These are phyloP conservation scores for Telfairia occidentalis DNA, from an alignment of 331 rosid species.

Conservation along the genomic window DNA sequence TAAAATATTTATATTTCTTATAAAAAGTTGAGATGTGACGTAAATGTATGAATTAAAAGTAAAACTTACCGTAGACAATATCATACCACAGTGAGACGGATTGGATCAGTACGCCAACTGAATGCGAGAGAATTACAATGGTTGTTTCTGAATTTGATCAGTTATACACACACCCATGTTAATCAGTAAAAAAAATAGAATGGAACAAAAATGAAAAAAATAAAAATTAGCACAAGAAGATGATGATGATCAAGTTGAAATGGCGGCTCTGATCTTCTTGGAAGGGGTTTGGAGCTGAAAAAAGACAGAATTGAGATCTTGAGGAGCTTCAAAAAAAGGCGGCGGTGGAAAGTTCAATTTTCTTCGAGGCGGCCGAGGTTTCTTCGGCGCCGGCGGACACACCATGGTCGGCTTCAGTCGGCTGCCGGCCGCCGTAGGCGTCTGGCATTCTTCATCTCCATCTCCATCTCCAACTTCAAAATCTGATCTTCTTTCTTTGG, in stretches of 20 bases:
- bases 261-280: constrained; percentile 24
- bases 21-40: no score
- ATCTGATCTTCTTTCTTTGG: not conserved
- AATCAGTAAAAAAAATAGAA: not conserved
- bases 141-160: not conserved
- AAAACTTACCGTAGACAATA: no score
- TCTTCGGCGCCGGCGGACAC: constrained; percentile 65
- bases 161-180: not conserved
- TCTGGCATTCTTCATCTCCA: constrained; percentile 23
- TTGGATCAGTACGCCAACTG: no score
- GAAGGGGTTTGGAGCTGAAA: constrained; percentile 15
- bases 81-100: no score
- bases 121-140: not conserved
- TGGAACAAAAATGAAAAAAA: not conserved
- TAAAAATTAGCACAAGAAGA: not conserved
- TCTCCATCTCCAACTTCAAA: not conserved
- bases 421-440: constrained; percentile 31
- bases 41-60: no score
- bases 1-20: no score
- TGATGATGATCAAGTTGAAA: not conserved
- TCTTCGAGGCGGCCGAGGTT: constrained; percentile 22
- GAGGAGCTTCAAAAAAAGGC: constrained; percentile 32
- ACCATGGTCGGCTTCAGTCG: constrained; percentile 18
- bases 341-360: constrained; percentile 13
- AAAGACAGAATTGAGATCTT: constrained; percentile 34